phyloP scores from a whole-genome alignment of 768 basidiomycete genomes.

The Tylopilus intermedius region DNA sequence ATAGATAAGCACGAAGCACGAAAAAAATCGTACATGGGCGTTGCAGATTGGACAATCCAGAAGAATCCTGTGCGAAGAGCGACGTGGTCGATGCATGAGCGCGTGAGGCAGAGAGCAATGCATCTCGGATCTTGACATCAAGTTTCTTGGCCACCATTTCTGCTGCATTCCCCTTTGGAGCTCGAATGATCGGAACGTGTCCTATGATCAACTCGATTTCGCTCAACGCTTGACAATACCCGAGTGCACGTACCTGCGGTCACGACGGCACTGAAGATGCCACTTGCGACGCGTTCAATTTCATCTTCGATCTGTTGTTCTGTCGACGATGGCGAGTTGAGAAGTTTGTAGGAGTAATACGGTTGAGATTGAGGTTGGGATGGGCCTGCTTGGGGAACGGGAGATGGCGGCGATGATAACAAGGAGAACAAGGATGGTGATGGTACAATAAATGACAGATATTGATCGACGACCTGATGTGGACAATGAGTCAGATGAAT shows the following conservation, averaged over 20 bases:
- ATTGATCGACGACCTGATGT: slow-evolving; percentile 86
- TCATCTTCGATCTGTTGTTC: slow-evolving; percentile 92
- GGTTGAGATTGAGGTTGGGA: slow-evolving; percentile 35
- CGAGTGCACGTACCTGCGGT: slow-evolving; percentile 62
- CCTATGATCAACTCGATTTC: slow-evolving; percentile 39
- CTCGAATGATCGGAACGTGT: slow-evolving; percentile 90
- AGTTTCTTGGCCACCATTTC: slow-evolving; percentile 99
- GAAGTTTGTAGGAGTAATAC: slow-evolving; percentile 70
- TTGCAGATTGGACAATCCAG: slow-evolving; percentile 80
- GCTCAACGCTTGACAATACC: not conserved
- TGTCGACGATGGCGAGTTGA: slow-evolving; percentile 86
- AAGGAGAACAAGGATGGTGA: slow-evolving; percentile 91
- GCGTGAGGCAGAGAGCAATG: slow-evolving; percentile 65
- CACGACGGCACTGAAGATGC: slow-evolving; percentile 86
- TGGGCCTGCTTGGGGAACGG: slow-evolving; percentile 32
- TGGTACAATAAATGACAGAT: slow-evolving; percentile 92
- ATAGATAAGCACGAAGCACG: not conserved
- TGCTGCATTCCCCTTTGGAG: slow-evolving; percentile 93
- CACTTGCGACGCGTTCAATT: slow-evolving; percentile 85
- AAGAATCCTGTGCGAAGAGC: slow-evolving; percentile 74
- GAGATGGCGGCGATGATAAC: slow-evolving; percentile 51
- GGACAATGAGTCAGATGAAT: not conserved
- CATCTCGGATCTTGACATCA: slow-evolving; percentile 87
- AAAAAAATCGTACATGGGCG: slow-evolving; percentile 62
- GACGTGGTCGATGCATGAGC: slow-evolving; percentile 51